Percentiles rank a stretch among this genome's conserved stretches.
These are phyloP conservation scores for Trichosporon sp. DNA, from an alignment of 1,284 basidiomycete genomes.

Conservation along the genomic window DNA sequence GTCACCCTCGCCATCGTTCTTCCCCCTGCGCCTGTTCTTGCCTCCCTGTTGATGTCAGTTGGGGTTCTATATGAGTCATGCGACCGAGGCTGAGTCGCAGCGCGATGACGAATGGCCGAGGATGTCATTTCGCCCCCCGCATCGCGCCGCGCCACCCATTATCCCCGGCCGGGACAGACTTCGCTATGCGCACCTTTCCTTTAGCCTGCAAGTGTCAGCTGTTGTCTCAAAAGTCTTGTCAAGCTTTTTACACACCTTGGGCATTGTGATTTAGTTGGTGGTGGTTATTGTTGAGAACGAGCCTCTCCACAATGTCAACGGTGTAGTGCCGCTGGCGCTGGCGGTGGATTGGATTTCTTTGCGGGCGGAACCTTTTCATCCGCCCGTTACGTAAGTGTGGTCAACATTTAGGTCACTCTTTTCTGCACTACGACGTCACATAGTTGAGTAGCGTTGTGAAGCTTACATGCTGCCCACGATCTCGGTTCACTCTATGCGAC, in stretches of 20 bases:
- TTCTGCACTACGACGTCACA: neutral
- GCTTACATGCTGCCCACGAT: neutral
- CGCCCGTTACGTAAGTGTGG: neutral
- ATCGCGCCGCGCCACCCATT: neutral
- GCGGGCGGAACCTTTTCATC: neutral
- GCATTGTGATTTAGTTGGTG: constrained; percentile 29
- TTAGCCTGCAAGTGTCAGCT: constrained; percentile 33
- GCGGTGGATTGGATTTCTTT: neutral
- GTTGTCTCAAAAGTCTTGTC: too few relatives aligned
- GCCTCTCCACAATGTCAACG: neutral
- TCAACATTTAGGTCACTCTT: neutral
- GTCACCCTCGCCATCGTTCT: constrained; percentile 98
- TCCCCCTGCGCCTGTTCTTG: constrained; percentile 98
- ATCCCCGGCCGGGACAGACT: neutral
- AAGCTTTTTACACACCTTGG: constrained; percentile 28
- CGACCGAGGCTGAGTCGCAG: neutral
- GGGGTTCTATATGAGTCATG: neutral
- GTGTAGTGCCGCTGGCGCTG: neutral
- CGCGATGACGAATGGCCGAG: neutral
- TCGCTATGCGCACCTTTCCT: constrained; percentile 41
- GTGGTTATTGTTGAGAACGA: constrained; percentile 1
- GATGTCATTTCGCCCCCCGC: neutral
- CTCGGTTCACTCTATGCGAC: neutral
- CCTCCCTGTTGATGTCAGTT: constrained; percentile 63
- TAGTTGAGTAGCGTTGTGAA: too few relatives aligned